Evolutionary conservation across 2,329 filamentous ascomycete species (phyloP), one percentile per base, ranked within the genome.

Genomic region (Drechmeria coniospora): DNA sequence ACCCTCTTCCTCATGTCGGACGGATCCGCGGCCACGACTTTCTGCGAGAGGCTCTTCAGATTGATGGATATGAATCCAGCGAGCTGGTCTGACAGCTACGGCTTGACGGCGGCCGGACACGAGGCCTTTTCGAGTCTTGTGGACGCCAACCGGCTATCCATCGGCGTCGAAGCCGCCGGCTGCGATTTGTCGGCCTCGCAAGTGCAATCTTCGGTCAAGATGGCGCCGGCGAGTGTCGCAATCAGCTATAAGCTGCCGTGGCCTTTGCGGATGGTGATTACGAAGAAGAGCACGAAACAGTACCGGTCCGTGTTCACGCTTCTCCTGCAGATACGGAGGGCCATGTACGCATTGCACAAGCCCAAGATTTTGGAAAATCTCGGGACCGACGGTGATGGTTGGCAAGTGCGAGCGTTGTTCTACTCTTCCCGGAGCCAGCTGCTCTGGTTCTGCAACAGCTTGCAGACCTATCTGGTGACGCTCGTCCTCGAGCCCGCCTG

Each of bases 1-100:
- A 56, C 66, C 21, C 55, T 94, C 11, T 94, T 84, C 46, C 63
- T 93, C 14, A 78, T 79, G 51, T 69, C 68, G 11, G 74, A 94
- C 40, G 80, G 83, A 2, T 66, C 72, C 1, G 56, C 73, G 1
- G 68, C 77, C 2, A 67, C 77, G 25, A 51, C 57, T 0, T 76
- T 93, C 39, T 68, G 77, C 9, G 62, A 64, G 15, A 66, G 67
- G 9, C 50, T 94, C 1, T 93, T 93, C 44, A 68, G 75, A 30
- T 74, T 78, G 26, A 65, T 94, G 24, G 79, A 90, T 38, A 59
- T 55, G 2, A 42, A 64, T 11, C 62, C 56, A 45, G 50, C 44
- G 5, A 56, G 55, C 20, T 94, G 84, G 86, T 75, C 77, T 35
- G 83, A 94, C 47, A 70, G 74, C 13, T 92, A 87, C 43, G 64